A percentile compares a stretch with the other conserved stretches of the same genome.
Evolutionary conservation across 495 filamentous ascomycete species (phyloP).

Genomic region (Pseudomonodictys pantanalensis): DNA sequence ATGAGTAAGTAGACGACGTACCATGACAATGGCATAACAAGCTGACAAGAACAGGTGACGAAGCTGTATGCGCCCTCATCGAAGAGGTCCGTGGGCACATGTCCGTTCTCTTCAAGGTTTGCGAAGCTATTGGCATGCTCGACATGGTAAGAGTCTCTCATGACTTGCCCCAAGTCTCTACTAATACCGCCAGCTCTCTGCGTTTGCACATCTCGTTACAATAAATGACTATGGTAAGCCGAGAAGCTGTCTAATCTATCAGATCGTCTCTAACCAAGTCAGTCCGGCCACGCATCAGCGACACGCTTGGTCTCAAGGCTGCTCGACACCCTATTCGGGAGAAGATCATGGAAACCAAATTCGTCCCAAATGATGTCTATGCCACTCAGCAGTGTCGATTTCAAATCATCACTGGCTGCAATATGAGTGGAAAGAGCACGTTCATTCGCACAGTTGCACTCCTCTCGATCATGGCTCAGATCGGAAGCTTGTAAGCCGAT

Average conservation of each 20-base stretch:
- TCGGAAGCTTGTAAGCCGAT: constrained; percentile 70
- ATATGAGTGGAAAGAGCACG: constrained; percentile 95
- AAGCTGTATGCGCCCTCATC: constrained; percentile 67
- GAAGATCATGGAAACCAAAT: constrained; percentile 62
- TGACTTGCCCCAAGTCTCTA: background rate
- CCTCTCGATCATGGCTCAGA: constrained; percentile 86
- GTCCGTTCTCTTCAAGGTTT: constrained; percentile 68
- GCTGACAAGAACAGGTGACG: constrained; percentile 44
- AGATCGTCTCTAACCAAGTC: constrained; percentile 18
- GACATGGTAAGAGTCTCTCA: constrained; percentile 64
- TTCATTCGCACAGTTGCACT: constrained; percentile 87
- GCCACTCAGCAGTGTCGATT: constrained; percentile 74
- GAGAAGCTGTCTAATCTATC: background rate
- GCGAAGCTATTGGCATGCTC: constrained; percentile 82
- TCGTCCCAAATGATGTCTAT: constrained; percentile 86
- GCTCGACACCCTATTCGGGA: constrained; percentile 85
- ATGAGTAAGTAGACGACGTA: constrained; percentile 53
- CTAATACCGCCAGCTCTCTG: constrained; percentile 41
- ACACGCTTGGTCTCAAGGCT: constrained; percentile 72
- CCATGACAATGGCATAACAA: background rate
- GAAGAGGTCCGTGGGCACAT: constrained; percentile 64
- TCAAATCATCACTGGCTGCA: constrained; percentile 93
- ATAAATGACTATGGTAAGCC: constrained; percentile 62
- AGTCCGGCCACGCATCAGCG: constrained; percentile 69
- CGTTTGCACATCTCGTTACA: constrained; percentile 77